phyloP scores from a whole-genome alignment of 352 stramenopile species.

The Pythium phragmitis region DNA sequence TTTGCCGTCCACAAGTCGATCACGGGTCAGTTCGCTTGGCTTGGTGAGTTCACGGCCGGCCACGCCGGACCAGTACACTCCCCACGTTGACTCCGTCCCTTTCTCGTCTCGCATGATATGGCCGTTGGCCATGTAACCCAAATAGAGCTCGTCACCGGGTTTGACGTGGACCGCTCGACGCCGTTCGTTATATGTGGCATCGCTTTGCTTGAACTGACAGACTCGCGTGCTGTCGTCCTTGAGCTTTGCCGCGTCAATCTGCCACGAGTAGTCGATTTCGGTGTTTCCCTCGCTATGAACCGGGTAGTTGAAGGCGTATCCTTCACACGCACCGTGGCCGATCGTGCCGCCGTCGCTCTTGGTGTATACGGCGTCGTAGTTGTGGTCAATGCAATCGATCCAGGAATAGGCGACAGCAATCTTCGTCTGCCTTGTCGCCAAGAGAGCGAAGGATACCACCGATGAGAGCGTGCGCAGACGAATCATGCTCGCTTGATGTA shows the following conservation, averaged over 20 bases:
- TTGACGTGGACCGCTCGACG: conserved; percentile 25
- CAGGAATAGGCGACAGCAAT: conserved; percentile 22
- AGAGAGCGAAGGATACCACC: conserved; percentile 1
- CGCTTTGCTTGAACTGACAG: conserved; percentile 26
- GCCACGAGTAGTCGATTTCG: conserved; percentile 29
- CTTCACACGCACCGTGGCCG: conserved; percentile 35
- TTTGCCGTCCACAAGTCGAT: conserved; percentile 28
- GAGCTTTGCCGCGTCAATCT: conserved; percentile 24
- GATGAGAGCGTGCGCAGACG: background rate
- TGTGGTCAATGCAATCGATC: conserved; percentile 43
- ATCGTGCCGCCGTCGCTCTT: conserved; percentile 27
- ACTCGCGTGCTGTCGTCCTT: conserved; percentile 8
- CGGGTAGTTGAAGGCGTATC: conserved; percentile 38
- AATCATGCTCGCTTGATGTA: conserved; percentile 3
- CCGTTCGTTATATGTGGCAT: conserved; percentile 28
- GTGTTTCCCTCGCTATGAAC: conserved; percentile 26
- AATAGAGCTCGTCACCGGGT: conserved; percentile 30
- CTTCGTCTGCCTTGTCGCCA: background rate
- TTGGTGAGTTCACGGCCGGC: conserved; percentile 29
- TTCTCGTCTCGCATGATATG: conserved; percentile 31
- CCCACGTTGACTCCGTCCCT: conserved; percentile 26
- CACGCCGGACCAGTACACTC: conserved; percentile 36
- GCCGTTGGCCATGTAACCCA: conserved; percentile 29
- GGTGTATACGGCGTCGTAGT: conserved; percentile 32
- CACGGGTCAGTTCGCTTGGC: conserved; percentile 31